These are phyloP conservation scores for Cymbopogon flexuosus DNA, from an alignment of 202 grass and related monocot genomes.

Conservation along the genomic window DNA sequence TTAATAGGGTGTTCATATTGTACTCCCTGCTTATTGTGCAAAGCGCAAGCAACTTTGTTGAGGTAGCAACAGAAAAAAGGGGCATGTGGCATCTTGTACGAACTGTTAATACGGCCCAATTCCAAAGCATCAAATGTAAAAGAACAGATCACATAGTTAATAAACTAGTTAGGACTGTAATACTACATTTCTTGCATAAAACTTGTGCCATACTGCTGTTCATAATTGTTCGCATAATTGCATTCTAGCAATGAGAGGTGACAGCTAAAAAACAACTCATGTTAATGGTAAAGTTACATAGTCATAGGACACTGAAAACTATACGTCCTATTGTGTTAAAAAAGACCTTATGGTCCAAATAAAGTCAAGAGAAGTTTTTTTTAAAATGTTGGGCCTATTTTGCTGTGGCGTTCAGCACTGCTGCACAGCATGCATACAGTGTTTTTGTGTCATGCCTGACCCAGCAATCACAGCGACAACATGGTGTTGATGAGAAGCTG, in stretches of 20 bases:
- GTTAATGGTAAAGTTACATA: neutral
- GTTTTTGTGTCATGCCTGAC: neutral
- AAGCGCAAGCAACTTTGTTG: neutral
- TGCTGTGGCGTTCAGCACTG: neutral
- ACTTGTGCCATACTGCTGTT: neutral
- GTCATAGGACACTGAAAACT: neutral
- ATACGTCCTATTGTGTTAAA: neutral
- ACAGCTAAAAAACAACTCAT: neutral
- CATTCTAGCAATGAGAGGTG: neutral
- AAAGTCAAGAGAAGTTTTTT: neutral
- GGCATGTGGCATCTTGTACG: neutral
- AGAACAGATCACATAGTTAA: neutral
- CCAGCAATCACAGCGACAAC: neutral
- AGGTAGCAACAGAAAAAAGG: neutral
- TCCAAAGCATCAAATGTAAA: neutral
- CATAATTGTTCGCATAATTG: neutral
- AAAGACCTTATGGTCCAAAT: neutral
- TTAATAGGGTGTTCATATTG: neutral
- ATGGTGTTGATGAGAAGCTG: neutral
- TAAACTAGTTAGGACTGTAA: neutral
- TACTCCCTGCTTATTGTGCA: neutral
- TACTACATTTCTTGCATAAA: constrained; percentile 1
- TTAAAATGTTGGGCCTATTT: neutral
- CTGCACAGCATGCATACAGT: neutral
- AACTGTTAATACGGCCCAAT: neutral